Base-by-base conservation (phyloP, 1,284 basidiomycete species). In the Naganishia sp. region DNA sequence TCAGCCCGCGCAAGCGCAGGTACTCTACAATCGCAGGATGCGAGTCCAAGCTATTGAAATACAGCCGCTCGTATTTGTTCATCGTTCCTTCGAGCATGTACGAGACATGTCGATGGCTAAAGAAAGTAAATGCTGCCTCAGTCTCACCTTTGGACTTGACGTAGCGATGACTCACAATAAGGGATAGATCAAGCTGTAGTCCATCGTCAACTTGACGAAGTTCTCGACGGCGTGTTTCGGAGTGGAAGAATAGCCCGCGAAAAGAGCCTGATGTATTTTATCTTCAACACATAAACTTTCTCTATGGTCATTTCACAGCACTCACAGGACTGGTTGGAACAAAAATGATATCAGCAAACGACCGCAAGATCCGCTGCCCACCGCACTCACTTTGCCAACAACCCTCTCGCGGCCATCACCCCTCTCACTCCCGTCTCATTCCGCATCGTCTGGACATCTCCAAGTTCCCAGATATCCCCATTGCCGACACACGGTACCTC, bases 361-460 rank as follows among this genome's bases (percentile, higher is more conserved):
- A 55, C 33, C 2, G 5, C 16, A 43, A 44, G n/a, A 13, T 21
- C n/a, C 33, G 57, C 36, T 56, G 56, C 36, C 13, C 0, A 11
- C 5, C 28, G 31, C 16, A 81, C 83, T 55, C 81, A 85, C 78
- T 86, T 87, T 3, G 83, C 84, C n/a, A 86, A 73, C 59, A 87
- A 69, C 0, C 85, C 85, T 5, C 85, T 71, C 0, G 85, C 85
- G 56, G 81, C 84, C 85, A 87, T 87, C 2, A 84, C 84, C 1
- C 83, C 85, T 21, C 79, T 72, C 0, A 83, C 84, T 0, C 83
- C 82, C 0, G 83, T 84, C 56, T 75, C 73, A 6, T 73, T 68
- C n/a, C 84, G 71, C 72, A 83, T 83, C 43, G 68, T 71, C 7
- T 74, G 68, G 4, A 81, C 84, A 63, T 86, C 84, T 18, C 74